Percentiles rank a stretch among this genome's conserved stretches.
phyloP scores from a whole-genome alignment of 768 basidiomycete genomes.

The Boletus barrowsii region DNA sequence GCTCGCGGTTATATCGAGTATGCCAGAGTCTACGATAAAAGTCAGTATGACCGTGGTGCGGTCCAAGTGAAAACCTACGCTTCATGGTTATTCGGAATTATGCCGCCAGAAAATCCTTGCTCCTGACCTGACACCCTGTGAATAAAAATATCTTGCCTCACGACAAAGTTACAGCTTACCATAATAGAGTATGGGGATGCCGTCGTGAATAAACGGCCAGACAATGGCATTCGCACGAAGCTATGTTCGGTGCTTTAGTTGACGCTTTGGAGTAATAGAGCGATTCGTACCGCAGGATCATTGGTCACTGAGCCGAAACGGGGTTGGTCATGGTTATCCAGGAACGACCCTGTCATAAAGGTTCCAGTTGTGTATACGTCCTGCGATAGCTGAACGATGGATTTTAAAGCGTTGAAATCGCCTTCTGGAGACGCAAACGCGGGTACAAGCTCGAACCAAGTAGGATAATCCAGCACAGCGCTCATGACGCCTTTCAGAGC shows the following conservation, averaged over 20 bases:
- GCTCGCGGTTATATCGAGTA: slow-evolving; percentile 49
- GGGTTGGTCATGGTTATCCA: slow-evolving; percentile 56
- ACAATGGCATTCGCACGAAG: slow-evolving; percentile 46
- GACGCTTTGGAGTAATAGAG: too few species aligned
- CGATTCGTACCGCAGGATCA: slow-evolving; percentile 38
- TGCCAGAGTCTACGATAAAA: slow-evolving; percentile 53
- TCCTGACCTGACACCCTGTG: slow-evolving; percentile 39
- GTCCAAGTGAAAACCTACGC: slow-evolving; percentile 33
- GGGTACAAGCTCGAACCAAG: slow-evolving; percentile 41
- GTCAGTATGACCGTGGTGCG: background rate
- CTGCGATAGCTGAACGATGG: slow-evolving; percentile 31
- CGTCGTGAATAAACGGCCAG: slow-evolving; percentile 50
- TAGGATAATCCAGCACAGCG: slow-evolving; percentile 49
- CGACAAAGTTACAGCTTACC: slow-evolving; percentile 22
- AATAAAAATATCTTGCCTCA: background rate
- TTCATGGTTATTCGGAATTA: slow-evolving; percentile 49
- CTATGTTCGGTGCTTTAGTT: slow-evolving; percentile 20
- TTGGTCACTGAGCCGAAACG: slow-evolving; percentile 42
- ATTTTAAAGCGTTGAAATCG: slow-evolving; percentile 32
- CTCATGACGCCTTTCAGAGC: slow-evolving; percentile 37
- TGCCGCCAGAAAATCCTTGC: slow-evolving; percentile 45
- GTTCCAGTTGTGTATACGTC: slow-evolving; percentile 37
- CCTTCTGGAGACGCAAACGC: slow-evolving; percentile 38
- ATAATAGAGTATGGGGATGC: slow-evolving; percentile 51
- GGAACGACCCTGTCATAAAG: slow-evolving; percentile 44